A percentile compares a stretch with the other conserved stretches of the same genome.
phyloP scores from a whole-genome alignment of 805 yeast genomes.

The Metschnikowia henanensis region DNA sequence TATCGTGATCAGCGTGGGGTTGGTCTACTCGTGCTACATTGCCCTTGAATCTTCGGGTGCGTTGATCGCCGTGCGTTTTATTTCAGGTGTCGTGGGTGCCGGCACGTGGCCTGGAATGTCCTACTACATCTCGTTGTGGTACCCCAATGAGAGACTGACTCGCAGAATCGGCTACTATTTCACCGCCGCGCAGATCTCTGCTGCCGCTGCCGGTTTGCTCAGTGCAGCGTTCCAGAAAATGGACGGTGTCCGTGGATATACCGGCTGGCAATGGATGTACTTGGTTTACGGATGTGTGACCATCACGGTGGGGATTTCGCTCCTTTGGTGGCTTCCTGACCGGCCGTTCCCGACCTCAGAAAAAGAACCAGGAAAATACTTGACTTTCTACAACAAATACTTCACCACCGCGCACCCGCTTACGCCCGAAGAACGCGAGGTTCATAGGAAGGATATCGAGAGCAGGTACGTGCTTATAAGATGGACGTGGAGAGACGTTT shows the following conservation, averaged over 20 bases:
- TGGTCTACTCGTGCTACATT: conserved; percentile 73
- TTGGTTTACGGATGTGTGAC: conserved; percentile 75
- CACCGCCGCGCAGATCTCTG: conserved; percentile 90
- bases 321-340: conserved; percentile 87
- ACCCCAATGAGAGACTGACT: conserved; percentile 75
- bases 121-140: conserved; percentile 81
- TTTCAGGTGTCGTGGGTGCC: conserved; percentile 77
- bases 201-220: conserved; percentile 85
- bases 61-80: conserved; percentile 66
- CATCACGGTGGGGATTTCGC: conserved; percentile 56
- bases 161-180: conserved; percentile 83
- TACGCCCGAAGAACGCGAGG: conserved; percentile 46
- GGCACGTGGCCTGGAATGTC: conserved; percentile 93
- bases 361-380: conserved; percentile 17
- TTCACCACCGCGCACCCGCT: conserved; percentile 49
- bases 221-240: conserved; percentile 87
- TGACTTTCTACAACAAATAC: conserved; percentile 22
- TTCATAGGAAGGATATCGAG: conserved; percentile 64
- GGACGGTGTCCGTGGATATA: conserved; percentile 66
- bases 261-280: conserved; percentile 90
- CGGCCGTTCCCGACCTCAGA: conserved; percentile 46
- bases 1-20: conserved; percentile 73
- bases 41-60: conserved; percentile 59
- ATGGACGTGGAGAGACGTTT: conserved; percentile 65
- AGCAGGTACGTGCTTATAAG: conserved; percentile 43